Evolutionary conservation across 768 basidiomycete species (phyloP).

Genomic region (Leccinum aurantiacum): DNA sequence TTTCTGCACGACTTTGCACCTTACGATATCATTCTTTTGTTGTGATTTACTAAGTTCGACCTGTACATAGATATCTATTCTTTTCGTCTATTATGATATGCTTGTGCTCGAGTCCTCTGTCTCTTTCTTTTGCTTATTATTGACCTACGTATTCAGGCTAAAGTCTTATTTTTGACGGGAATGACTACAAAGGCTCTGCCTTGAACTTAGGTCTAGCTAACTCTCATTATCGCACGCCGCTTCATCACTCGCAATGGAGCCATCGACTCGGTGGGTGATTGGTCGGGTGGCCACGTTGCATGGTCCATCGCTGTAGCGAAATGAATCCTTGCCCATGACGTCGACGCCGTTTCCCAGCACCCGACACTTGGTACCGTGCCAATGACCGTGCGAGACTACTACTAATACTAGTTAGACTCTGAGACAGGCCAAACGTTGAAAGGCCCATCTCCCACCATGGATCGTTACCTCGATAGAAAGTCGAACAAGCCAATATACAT

Average conservation of each 20-base stretch:
- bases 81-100: slow-evolving; percentile 23
- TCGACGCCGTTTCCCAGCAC: not conserved
- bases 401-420: not conserved
- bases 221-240: not conserved
- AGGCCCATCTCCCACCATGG: slow-evolving; percentile 19
- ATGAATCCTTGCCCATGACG: not conserved
- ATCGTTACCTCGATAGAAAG: slow-evolving; percentile 18
- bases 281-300: not conserved
- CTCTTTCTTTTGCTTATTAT: not conserved
- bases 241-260: not conserved
- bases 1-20: slow-evolving; percentile 17
- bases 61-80: slow-evolving; percentile 36
- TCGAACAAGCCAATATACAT: slow-evolving; percentile 23
- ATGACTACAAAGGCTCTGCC: not conserved
- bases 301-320: not conserved
- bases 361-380: not conserved
- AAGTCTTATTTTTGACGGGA: not conserved
- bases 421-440: not conserved
- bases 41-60: slow-evolving; percentile 20
- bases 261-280: not conserved
- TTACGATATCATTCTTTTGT: slow-evolving; percentile 25
- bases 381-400: not conserved
- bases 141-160: not conserved
- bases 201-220: not conserved
- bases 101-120: not conserved